Percentiles rank a stretch among this genome's conserved stretches.
Evolutionary conservation across 495 filamentous ascomycete species (phyloP).

Genomic region (Venustampulla echinocandica): DNA sequence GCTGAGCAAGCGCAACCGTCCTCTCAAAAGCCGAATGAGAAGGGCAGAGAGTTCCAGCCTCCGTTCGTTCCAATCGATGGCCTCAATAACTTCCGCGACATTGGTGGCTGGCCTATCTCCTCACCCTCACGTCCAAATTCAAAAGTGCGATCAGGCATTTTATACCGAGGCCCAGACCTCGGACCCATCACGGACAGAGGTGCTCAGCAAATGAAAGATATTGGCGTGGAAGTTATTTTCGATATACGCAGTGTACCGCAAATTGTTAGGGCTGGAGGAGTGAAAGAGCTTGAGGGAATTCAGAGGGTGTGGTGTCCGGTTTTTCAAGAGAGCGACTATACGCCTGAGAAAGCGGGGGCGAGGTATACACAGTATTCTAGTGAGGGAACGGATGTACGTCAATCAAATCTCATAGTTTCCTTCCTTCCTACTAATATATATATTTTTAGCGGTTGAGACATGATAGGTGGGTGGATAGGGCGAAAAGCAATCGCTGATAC

Average conservation of each 20-base stretch:
- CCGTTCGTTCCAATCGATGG: constrained; percentile 28
- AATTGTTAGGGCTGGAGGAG: constrained; percentile 24
- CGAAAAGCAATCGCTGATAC: not conserved
- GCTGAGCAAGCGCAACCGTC: too few relatives aligned
- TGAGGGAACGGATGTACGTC: constrained; percentile 20
- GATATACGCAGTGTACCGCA: constrained; percentile 35
- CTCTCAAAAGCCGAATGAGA: too few relatives aligned
- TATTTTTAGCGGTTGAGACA: not conserved
- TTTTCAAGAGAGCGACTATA: constrained; percentile 29
- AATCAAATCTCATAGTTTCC: too few relatives aligned
- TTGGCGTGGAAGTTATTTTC: constrained; percentile 33
- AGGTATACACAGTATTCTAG: constrained; percentile 23
- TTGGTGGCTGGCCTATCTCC: constrained; percentile 23
- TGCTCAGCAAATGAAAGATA: constrained; percentile 21
- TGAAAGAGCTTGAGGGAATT: constrained; percentile 27
- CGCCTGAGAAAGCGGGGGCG: constrained; percentile 23
- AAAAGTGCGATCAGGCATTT: constrained; percentile 20
- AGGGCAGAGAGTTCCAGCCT: constrained; percentile 20
- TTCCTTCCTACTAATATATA: not conserved
- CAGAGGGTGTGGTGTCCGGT: constrained; percentile 30
- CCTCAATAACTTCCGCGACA: constrained; percentile 31
- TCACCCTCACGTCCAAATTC: not conserved
- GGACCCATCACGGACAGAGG: constrained; percentile 26
- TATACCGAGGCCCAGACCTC: constrained; percentile 32
- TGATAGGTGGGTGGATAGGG: not conserved